These are phyloP conservation scores for Pyricularia sp. DNA, from an alignment of 2,329 filamentous ascomycete genomes.

Conservation along the genomic window DNA sequence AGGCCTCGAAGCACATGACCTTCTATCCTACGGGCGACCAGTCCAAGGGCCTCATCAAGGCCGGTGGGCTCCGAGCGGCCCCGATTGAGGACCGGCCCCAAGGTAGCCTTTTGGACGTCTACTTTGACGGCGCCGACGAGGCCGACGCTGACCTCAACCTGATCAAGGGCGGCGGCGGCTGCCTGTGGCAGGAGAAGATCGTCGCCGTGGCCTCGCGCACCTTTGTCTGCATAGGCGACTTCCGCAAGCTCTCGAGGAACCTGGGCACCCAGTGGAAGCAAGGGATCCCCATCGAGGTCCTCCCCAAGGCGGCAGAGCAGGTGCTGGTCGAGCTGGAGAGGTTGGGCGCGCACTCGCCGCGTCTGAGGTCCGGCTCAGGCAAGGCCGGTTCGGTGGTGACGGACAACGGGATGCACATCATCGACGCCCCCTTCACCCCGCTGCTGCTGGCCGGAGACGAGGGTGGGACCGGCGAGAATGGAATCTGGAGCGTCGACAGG, in stretches of 20 bases:
- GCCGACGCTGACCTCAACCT: slow-evolving; percentile 90
- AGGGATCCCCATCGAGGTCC: slow-evolving; percentile 83
- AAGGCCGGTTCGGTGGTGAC: slow-evolving; percentile 73
- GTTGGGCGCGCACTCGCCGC: slow-evolving; percentile 60
- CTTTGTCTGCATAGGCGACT: slow-evolving; percentile 70
- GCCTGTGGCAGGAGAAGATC: slow-evolving; percentile 93
- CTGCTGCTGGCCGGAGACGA: slow-evolving; percentile 46
- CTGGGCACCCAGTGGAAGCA: slow-evolving; percentile 68
- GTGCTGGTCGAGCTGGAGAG: slow-evolving; percentile 60
- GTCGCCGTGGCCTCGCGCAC: slow-evolving; percentile 74
- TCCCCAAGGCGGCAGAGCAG: slow-evolving; percentile 66
- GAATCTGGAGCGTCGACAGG: slow-evolving; percentile 67
- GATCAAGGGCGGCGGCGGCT: slow-evolving; percentile 97
- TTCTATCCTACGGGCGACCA: slow-evolving; percentile 92
- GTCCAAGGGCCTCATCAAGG: slow-evolving; percentile 72
- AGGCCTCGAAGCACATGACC: slow-evolving; percentile 50
- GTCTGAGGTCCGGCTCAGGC: slow-evolving; percentile 46
- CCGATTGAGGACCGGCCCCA: slow-evolving; percentile 58
- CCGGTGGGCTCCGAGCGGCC: slow-evolving; percentile 63
- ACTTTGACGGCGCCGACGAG: slow-evolving; percentile 94
- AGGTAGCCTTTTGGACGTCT: slow-evolving; percentile 61
- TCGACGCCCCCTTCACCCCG: slow-evolving; percentile 78
- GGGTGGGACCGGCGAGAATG: slow-evolving; percentile 34
- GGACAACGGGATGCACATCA: slow-evolving; percentile 77
- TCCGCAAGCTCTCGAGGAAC: slow-evolving; percentile 71